Evolutionary conservation across 768 basidiomycete species (phyloP), one percentile per base, ranked within the genome.

Genomic region (Suillus americanus): DNA sequence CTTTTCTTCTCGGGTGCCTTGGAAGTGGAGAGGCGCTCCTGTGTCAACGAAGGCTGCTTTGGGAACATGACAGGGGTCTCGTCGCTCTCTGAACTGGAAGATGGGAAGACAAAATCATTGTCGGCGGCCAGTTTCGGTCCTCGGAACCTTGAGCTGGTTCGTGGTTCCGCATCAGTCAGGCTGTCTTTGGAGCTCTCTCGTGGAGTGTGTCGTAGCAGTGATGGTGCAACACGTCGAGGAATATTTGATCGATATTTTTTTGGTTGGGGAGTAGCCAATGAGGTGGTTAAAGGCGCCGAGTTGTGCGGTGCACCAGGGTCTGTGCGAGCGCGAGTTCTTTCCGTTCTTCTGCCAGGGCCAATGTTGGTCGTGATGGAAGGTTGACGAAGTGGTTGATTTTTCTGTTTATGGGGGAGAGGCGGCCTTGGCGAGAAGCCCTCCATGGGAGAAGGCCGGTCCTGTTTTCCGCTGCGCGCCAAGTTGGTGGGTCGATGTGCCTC

Each of bases 101-200:
- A 80, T 3, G 79, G 72, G n/a, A 78, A 69, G 13, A 80, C 76
- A 50, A 79, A 79, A 1, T 80, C 79, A 63, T 83, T 84, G 8
- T 81, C 76, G 30, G 85, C 80, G 13, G 79, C 80, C 20, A 84
- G 71, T 48, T 78, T 82, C 5, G 83, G 78, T 59, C 73, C 75
- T 28, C 73, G 72, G n/a, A 25, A 62, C 13, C 20, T 35, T 55
- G 67, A 13, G 25, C 53, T 30, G 65, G 41, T 20, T 80, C 76
- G 43, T 51, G 72, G 71, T 55, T 77, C 77, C n/a, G 66, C 20
- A 6, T 54, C 53, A 10, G 53, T 54, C 53, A 54, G 20, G 12
- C 53, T 54, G 12, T 54, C 53, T n/a, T 35, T 10, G 3, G 53
- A 35, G 10, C 53, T 54, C 33, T 54, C 53, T 54, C 53, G 53